These are phyloP conservation scores for Colletotrichum liaoningense DNA, from an alignment of 2,329 filamentous ascomycete genomes.

Conservation along the genomic window DNA sequence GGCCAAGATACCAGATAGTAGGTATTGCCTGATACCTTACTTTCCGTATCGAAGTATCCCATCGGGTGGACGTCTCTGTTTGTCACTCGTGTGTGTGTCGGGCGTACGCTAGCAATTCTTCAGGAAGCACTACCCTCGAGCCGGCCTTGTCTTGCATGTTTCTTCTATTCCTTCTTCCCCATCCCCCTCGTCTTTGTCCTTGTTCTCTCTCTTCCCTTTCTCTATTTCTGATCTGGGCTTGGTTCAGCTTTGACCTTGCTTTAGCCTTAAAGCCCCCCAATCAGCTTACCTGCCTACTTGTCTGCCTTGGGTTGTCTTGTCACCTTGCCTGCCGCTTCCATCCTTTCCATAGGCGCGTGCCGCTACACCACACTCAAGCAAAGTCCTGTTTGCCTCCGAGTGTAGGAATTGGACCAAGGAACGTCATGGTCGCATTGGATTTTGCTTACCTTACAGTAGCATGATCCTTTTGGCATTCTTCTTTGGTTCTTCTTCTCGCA, in stretches of 20 bases:
- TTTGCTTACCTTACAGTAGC: not conserved
- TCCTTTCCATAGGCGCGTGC: not conserved
- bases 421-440: not conserved
- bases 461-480: not conserved
- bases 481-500: not conserved
- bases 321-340: not conserved
- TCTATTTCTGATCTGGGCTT: not conserved
- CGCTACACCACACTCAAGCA: not conserved
- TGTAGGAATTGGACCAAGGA: not conserved
- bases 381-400: not conserved
- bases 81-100: not conserved
- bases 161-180: not conserved
- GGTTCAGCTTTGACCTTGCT: not conserved
- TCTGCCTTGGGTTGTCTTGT: not conserved
- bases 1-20: not conserved
- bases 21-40: too few relatives aligned
- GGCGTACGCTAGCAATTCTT: slow-evolving; percentile 5
- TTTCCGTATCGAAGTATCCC: too few relatives aligned
- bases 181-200: not conserved
- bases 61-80: not conserved
- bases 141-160: not conserved
- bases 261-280: not conserved
- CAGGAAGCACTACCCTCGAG: not conserved
- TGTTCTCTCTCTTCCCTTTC: not conserved
- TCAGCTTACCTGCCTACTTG: not conserved